These are phyloP conservation scores for Leptomonas pyrrhocoris DNA, from an alignment of 208 protist genomes.

Conservation along the genomic window DNA sequence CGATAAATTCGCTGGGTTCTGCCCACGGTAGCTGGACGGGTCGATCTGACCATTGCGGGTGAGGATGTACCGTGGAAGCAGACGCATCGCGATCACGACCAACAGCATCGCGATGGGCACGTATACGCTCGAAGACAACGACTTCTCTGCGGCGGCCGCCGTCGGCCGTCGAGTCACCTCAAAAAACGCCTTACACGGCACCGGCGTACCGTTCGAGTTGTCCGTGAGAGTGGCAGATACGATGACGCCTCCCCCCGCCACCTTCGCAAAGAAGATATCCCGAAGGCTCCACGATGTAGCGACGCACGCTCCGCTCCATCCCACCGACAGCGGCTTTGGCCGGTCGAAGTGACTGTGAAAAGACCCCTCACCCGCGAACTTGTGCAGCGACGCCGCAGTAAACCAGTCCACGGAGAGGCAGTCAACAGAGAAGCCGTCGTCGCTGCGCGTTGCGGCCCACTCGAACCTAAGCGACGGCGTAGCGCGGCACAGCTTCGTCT, in stretches of 20 bases:
- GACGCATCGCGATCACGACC: constrained; percentile 37
- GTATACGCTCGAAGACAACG: constrained; percentile 2
- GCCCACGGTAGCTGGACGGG: constrained; percentile 22
- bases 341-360: constrained; percentile 20
- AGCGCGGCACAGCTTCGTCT: constrained; percentile 17
- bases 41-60: constrained; percentile 35
- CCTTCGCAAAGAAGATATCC: constrained; percentile 26
- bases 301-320: constrained; percentile 24
- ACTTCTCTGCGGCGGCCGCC: background rate
- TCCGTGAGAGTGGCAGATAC: constrained; percentile 22
- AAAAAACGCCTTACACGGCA: constrained; percentile 37
- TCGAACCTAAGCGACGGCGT: background rate
- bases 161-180: constrained; percentile 25
- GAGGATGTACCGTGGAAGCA: constrained; percentile 45
- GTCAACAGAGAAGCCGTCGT: constrained; percentile 2
- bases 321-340: constrained; percentile 26
- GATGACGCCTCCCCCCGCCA: constrained; percentile 22
- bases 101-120: constrained; percentile 38
- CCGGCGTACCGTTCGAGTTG: background rate
- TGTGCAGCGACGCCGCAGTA: background rate
- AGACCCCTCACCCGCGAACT: constrained; percentile 1
- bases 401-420: constrained; percentile 10
- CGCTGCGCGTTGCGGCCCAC: constrained; percentile 1
- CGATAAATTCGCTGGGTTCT: constrained; percentile 30
- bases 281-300: constrained; percentile 23